These are phyloP conservation scores for Diaporthe velutina DNA, from an alignment of 2,329 filamentous ascomycete genomes.

Conservation along the genomic window DNA sequence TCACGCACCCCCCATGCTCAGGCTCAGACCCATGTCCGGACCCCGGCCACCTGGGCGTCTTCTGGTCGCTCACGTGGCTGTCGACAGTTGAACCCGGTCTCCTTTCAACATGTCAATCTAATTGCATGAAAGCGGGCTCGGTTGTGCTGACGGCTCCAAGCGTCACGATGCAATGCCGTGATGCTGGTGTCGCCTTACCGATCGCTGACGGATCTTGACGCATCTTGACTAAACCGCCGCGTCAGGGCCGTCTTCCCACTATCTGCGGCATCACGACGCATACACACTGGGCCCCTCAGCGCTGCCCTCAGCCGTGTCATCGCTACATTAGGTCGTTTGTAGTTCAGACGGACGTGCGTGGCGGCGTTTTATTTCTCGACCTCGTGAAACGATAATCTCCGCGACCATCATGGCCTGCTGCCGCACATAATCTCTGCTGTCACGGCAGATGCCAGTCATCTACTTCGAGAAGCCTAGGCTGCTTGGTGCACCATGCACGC, in stretches of 20 bases:
- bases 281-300: slow-evolving; percentile 17
- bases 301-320: slow-evolving; percentile 29
- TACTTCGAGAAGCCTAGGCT: slow-evolving; percentile 10
- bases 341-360: slow-evolving; percentile 9
- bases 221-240: slow-evolving; percentile 11
- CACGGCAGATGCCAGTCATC: slow-evolving; percentile 14
- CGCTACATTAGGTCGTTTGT: slow-evolving; percentile 11
- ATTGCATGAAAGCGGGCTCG: slow-evolving; percentile 13
- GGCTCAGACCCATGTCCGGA: neutral
- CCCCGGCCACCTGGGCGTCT: slow-evolving; percentile 1
- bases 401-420: slow-evolving; percentile 3
- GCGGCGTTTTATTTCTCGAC: slow-evolving; percentile 26
- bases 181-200: neutral
- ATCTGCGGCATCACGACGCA: slow-evolving; percentile 12
- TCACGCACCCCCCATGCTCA: slow-evolving; percentile 20
- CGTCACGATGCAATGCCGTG: slow-evolving; percentile 17
- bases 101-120: slow-evolving; percentile 23
- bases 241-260: neutral
- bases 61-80: slow-evolving; percentile 25
- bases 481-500: slow-evolving; percentile 11
- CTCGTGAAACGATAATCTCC: slow-evolving; percentile 31
- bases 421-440: slow-evolving; percentile 20
- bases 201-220: slow-evolving; percentile 21
- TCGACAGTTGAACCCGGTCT: slow-evolving; percentile 19
- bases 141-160: slow-evolving; percentile 21